Base-by-base conservation (phyloP, 1,284 basidiomycete genomes). In the Clitocybe nebularis region DNA sequence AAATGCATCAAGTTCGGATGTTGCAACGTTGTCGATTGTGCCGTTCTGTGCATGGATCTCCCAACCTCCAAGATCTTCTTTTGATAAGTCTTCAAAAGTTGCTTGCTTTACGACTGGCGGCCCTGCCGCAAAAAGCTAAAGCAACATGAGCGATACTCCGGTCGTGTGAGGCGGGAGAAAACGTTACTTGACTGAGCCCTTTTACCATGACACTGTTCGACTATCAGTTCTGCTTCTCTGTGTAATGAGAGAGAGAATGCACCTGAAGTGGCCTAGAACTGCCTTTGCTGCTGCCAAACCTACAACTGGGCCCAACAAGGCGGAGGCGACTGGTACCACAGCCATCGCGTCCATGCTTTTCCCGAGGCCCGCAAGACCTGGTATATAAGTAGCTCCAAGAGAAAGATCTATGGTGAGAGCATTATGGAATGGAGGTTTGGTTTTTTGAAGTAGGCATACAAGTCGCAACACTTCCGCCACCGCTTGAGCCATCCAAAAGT, bases 401-500 rank as follows among this genome's bases (percentile, higher is more conserved):
- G 58, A 54, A 1, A 71, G 55, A 47, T 71, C 68, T 69, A 35
- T n/a, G 11, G 23, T 29, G n/a, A n/a, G n/a, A n/a, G n/a, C n/a
- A n/a, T n/a, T n/a, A n/a, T n/a, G n/a, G n/a, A n/a, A n/a, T n/a
- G n/a, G n/a, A n/a, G n/a, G n/a, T n/a, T n/a, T n/a, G n/a, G n/a
- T n/a, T n/a, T n/a, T n/a, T n/a, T n/a, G n/a, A n/a, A n/a, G n/a
- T n/a, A 35, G 3, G 46, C 62, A 14, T 41, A 69, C 67, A 71
- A 7, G 61, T 61, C 10, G 66, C 64, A 3, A 71, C 69, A 40
- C 68, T 69, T 36, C 68, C 69, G 20, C 69, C 69, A 38, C 69
- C 69, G 39, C 69, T 71, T 8, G 69, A 71, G 13, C 68, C 69
- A 49, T 71, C 67, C 13, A 71, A 54, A 1, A 71, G 57, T 11